Conservation (phyloP, 2,329 filamentous ascomycete genomes). For the Huntiella moniliformis region DNA sequence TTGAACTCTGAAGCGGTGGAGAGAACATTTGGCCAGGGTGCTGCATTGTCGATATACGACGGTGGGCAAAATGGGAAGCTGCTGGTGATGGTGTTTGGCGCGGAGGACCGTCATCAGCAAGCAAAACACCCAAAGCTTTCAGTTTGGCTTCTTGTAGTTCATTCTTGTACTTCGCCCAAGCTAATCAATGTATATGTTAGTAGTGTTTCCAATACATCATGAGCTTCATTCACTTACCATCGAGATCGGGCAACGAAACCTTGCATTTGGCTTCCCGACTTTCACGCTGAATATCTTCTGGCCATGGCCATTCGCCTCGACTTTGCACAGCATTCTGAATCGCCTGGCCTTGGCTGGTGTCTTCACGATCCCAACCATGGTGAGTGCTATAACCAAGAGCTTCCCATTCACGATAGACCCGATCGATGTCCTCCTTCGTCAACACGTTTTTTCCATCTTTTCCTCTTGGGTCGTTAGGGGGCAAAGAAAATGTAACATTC, state of each 20-base stretch:
- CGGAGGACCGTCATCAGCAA: constrained; percentile 52
- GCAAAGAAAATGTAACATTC: constrained; percentile 51
- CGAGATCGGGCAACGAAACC: constrained; percentile 52
- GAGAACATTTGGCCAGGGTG: constrained; percentile 66
- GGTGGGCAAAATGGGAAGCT: constrained; percentile 8
- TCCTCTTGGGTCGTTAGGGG: constrained; percentile 47
- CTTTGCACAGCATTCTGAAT: constrained; percentile 38
- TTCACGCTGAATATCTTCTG: constrained; percentile 38
- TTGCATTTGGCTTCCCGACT: constrained; percentile 32
- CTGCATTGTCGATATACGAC: constrained; percentile 38
- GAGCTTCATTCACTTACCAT: constrained; percentile 24
- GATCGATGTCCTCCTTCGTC: constrained; percentile 32
- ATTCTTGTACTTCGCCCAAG: constrained; percentile 59
- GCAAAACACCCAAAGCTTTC: constrained; percentile 70
- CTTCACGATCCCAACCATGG: constrained; percentile 45
- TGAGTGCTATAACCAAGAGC: constrained; percentile 48
- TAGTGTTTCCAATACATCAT: neutral
- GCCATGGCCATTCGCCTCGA: constrained; percentile 46
- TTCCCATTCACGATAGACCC: constrained; percentile 48
- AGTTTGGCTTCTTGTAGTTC: constrained; percentile 81
- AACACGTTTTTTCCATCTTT: constrained; percentile 35
- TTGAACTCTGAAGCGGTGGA: constrained; percentile 65
- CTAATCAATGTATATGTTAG: constrained; percentile 16
- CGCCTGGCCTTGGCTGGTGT: constrained; percentile 22
- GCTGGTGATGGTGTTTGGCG: constrained; percentile 20